Percentiles rank a stretch among this genome's conserved stretches.
Evolutionary conservation across 768 basidiomycete species (phyloP).

Genomic region (Melanogaster broomeanus): DNA sequence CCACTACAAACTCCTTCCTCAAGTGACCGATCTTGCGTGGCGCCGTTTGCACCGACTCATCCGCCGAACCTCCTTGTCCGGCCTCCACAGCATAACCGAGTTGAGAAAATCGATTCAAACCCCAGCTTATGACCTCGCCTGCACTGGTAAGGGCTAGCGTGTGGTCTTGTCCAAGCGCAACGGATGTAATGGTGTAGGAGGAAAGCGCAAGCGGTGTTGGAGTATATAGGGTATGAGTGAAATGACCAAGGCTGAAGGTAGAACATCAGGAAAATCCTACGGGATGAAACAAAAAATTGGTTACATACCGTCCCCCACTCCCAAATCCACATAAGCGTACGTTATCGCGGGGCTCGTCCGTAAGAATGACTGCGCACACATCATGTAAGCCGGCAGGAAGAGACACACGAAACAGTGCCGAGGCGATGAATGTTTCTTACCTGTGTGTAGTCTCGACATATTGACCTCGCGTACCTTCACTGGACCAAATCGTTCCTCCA

Average conservation of each 20-base stretch:
- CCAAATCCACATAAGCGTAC: conserved; percentile 89
- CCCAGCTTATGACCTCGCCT: conserved; percentile 91
- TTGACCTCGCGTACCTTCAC: conserved; percentile 63
- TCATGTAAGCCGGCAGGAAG: background rate
- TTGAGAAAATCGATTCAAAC: conserved; percentile 85
- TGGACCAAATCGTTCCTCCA: conserved; percentile 58
- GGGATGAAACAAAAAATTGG: background rate
- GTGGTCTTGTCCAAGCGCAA: conserved; percentile 94
- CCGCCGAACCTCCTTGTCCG: conserved; percentile 43
- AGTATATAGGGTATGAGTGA: conserved; percentile 76
- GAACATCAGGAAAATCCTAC: background rate
- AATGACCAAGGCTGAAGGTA: conserved; percentile 61
- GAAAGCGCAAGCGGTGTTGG: conserved; percentile 63
- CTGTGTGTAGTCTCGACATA: conserved; percentile 93
- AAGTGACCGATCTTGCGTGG: conserved; percentile 79
- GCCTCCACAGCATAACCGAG: conserved; percentile 83
- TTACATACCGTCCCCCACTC: conserved; percentile 74
- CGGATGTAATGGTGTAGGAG: conserved; percentile 54
- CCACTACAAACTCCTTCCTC: conserved; percentile 75
- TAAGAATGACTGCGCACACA: conserved; percentile 51
- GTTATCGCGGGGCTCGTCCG: conserved; percentile 71
- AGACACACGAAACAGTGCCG: too few relatives aligned
- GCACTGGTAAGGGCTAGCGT: conserved; percentile 79
- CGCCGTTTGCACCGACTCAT: conserved; percentile 74
- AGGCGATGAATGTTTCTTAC: conserved; percentile 31